Percentiles rank a stretch among this genome's conserved stretches.
phyloP scores from a whole-genome alignment of 2,329 filamentous ascomycete genomes.

The Chaetothyriales sp. region DNA sequence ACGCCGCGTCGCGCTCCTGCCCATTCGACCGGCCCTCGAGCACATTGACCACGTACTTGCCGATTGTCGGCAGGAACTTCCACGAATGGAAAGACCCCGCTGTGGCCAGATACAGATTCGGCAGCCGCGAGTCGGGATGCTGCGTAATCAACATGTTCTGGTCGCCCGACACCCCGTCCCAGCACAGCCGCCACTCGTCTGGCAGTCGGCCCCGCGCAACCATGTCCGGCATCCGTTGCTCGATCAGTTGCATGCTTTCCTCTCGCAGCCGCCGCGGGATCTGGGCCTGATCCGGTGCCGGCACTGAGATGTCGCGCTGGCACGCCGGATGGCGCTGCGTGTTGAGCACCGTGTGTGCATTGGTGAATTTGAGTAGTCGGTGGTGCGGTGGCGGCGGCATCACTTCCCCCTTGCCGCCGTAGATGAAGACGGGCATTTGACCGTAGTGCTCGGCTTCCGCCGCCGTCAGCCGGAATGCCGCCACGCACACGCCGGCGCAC shows the following conservation, averaged over 20 bases:
- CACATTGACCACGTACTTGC: slow-evolving; percentile 36
- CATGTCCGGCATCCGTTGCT: slow-evolving; percentile 18
- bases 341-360: slow-evolving; percentile 46
- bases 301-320: slow-evolving; percentile 41
- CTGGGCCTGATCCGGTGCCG: slow-evolving; percentile 31
- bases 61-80: slow-evolving; percentile 52
- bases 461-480: slow-evolving; percentile 41
- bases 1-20: slow-evolving; percentile 28
- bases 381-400: slow-evolving; percentile 30
- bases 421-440: slow-evolving; percentile 41
- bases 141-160: slow-evolving; percentile 48
- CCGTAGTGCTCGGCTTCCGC: slow-evolving; percentile 37
- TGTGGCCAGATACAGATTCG: slow-evolving; percentile 46
- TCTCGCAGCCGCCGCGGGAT: slow-evolving; percentile 27
- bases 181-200: slow-evolving; percentile 37
- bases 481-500: slow-evolving; percentile 48
- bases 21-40: slow-evolving; percentile 19
- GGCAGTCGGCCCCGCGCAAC: slow-evolving; percentile 23
- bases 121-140: slow-evolving; percentile 34
- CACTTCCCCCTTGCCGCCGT: slow-evolving; percentile 33
- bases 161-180: slow-evolving; percentile 48
- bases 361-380: slow-evolving; percentile 46
- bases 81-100: slow-evolving; percentile 52
- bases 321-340: slow-evolving; percentile 33
- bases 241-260: slow-evolving; percentile 23